Evolutionary conservation across 305 asterid genomes (phyloP).

Genomic region (Stenogyne calaminthoides): DNA sequence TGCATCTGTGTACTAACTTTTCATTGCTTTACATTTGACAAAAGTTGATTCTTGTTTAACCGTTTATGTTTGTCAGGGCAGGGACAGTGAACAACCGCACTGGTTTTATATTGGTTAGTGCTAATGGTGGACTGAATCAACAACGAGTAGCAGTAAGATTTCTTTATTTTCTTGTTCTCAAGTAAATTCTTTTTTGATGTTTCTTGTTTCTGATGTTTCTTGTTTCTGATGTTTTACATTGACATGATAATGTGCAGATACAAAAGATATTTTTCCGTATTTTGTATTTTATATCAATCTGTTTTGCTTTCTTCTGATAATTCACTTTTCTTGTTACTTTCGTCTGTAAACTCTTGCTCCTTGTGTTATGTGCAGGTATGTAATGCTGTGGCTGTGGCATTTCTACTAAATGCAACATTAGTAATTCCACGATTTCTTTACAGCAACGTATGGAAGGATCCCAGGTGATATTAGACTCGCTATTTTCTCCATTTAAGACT

Average conservation of each 20-base stretch:
- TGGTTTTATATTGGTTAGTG: conserved; percentile 76
- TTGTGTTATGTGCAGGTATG: conserved; percentile 61
- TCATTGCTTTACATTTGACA: neutral
- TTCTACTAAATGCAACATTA: conserved; percentile 86
- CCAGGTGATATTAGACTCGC: conserved; percentile 52
- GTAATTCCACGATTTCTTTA: conserved; percentile 88
- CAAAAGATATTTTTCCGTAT: too few relatives aligned
- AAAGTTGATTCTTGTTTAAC: conserved; percentile 37
- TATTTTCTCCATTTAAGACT: neutral
- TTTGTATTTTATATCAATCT: too few relatives aligned
- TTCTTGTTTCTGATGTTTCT: too few relatives aligned
- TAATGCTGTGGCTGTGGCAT: conserved; percentile 89
- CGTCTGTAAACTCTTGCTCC: neutral
- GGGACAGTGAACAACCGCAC: conserved; percentile 52
- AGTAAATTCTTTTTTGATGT: neutral
- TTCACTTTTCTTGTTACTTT: neutral
- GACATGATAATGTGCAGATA: too few relatives aligned
- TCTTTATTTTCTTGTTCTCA: neutral
- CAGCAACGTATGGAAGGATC: conserved; percentile 98
- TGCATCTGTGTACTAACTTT: conserved; percentile 22
- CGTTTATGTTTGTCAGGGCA: conserved; percentile 60
- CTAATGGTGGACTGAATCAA: conserved; percentile 96
- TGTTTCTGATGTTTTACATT: too few relatives aligned
- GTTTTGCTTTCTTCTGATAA: too few relatives aligned
- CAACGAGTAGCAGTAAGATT: conserved; percentile 92